A percentile compares a stretch with the other conserved stretches of the same genome.
phyloP scores from a whole-genome alignment of 345 rosid species.

The Eucalyptus tenuipes region DNA sequence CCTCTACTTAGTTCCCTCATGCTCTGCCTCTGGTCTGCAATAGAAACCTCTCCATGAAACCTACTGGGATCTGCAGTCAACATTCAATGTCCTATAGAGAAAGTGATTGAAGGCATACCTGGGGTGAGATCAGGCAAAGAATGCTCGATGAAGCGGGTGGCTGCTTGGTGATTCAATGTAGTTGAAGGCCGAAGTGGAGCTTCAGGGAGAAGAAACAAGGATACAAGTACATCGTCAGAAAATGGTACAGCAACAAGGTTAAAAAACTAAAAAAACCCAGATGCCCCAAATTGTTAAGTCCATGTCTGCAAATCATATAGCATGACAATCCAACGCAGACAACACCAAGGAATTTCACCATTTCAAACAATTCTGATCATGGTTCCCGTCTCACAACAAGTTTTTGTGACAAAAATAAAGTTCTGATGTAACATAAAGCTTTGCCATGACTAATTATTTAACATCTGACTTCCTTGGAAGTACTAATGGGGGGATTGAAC shows the following conservation, averaged over 20 bases:
- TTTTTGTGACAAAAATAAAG: background rate
- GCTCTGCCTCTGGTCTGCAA: conserved; percentile 59
- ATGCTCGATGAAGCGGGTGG: conserved; percentile 83
- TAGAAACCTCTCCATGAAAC: background rate
- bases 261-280: background rate
- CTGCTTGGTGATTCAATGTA: conserved; percentile 68
- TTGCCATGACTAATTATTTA: background rate
- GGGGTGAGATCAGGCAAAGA: conserved; percentile 80
- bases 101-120: conserved; percentile 26
- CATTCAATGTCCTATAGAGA: background rate
- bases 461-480: background rate
- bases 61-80: background rate
- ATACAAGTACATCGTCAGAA: background rate
- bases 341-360: background rate
- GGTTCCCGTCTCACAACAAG: background rate
- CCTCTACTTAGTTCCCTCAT: conserved; percentile 64
- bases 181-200: conserved; percentile 72
- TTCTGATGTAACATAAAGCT: background rate
- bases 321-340: background rate
- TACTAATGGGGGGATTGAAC: background rate
- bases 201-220: conserved; percentile 7
- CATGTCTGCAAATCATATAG: background rate
- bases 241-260: background rate
- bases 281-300: background rate
- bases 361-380: background rate